Evolutionary conservation across 2,329 filamentous ascomycete genomes (phyloP), one percentile per base, ranked within the genome.

Genomic region (Lachnellula willkommii): DNA sequence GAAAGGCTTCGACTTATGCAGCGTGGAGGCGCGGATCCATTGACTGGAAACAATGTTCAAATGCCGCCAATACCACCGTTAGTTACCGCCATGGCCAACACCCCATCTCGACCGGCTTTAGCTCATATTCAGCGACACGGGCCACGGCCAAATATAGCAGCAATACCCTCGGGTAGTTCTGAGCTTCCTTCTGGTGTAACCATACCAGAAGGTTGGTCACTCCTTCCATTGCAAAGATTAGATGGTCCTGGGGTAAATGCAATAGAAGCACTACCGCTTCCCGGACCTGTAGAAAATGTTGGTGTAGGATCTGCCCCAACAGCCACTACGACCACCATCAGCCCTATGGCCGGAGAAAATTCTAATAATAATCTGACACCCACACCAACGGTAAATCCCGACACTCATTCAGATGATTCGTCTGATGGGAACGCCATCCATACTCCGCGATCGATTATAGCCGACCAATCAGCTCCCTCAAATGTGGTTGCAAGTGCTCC

Each of bases 151-250:
- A 75, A 77, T 43, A 70, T 77, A 9, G 69, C 75, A 14, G 73
- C 79, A 1, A 84, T 86, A 51, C 80, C 81, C 4, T 74, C 83
- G 3, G 83, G 82, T 17, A 84, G 81, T 62, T 69, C 79, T 20
- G 82, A 85, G 7, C 73, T 87, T 8, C 84, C 84, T 0, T 78
- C 83, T 53, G 84, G 84, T 5, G 75, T 88, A n/a, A 76, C 79
- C 5, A 77, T 88, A 20, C 84, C 84, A 2, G 75, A 79, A 28
- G 84, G 84, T 5, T 88, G 84, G 84, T 80, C 81, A 22, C 70
- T 88, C 40, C 71, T 87, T 47, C 84, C 84, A 24, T 73, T 88
- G 2, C 79, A 85, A 60, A 76, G 81, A 58, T 53, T 70, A 28
- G 66, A 67, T 52, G 54, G 61, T 32, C 43, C 52, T 52, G 48